Evolutionary conservation across 768 basidiomycete species (phyloP), one percentile per base, ranked within the genome.

Genomic region (Trametopsis cervina): DNA sequence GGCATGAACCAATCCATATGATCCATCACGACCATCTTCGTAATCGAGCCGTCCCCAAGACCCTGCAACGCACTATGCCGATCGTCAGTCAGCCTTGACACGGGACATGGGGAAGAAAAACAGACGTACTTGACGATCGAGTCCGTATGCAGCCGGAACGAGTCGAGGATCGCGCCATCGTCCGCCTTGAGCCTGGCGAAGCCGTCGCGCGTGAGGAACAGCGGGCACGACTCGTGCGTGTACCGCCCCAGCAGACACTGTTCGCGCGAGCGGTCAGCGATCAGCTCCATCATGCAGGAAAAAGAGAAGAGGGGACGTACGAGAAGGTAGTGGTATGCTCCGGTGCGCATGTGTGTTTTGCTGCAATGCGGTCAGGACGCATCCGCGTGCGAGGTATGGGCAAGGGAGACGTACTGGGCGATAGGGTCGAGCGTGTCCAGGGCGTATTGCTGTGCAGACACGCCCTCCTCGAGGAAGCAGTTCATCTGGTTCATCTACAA

Each of bases 61-160:
- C 72, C 75, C 11, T 57, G 62, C 11, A 77, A 62, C 10, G 76
- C 77, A 49, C 73, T 77, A 27, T 5, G 7, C n/a, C 18, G 20
- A n/a, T 11, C 11, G 21, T 23, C 40, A 41, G 13, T 45, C 23
- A 3, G 24, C 24, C 10, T 4, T 42, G 4, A n/a, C n/a, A n/a
- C n/a, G n/a, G n/a, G n/a, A n/a, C n/a, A n/a, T 6, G 20, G 17
- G 15, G 25, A 22, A 25, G 37, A 12, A 17, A 33, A 33, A n/a
- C 7, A 4, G 23, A 57, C 75, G 55, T 50, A 83, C 81, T 83
- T 80, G 49, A 78, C 58, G 53, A 87, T 81, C 2, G 79, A 77
- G 54, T 86, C 82, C 0, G 86, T 87, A 60, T 88, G 86, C 38
- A 88, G 58, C 23, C 82, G 72, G 68, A 88, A 82, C 0, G 73